A percentile compares a stretch with the other conserved stretches of the same genome.
These are phyloP conservation scores for Salmacisia buchloeana DNA, from an alignment of 1,284 basidiomycete species.

Conservation along the genomic window DNA sequence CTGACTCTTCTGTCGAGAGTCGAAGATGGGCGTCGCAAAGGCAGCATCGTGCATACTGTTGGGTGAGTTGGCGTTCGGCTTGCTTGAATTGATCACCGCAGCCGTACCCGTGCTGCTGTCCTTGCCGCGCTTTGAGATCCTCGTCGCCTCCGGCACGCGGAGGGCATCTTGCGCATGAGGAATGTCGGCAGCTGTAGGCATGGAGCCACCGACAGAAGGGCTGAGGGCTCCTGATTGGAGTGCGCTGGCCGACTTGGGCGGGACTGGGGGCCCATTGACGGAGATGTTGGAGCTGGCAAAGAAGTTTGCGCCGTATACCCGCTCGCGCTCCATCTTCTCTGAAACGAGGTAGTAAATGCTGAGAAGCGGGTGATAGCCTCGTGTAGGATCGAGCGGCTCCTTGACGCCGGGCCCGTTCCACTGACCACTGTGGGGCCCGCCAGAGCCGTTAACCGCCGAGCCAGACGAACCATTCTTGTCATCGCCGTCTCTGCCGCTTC, in stretches of 20 bases:
- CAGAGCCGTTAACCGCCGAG: background rate
- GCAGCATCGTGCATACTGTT: constrained; percentile 16
- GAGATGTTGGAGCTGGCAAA: constrained; percentile 85
- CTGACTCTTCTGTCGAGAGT: constrained; percentile 46
- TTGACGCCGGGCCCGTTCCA: constrained; percentile 18
- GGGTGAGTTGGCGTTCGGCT: constrained; percentile 19
- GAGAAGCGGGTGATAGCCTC: constrained; percentile 87
- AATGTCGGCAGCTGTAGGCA: constrained; percentile 49
- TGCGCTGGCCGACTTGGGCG: constrained; percentile 15
- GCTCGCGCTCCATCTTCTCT: constrained; percentile 90
- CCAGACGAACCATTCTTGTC: constrained; percentile 14
- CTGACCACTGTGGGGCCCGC: background rate
- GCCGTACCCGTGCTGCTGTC: constrained; percentile 12
- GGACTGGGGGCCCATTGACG: constrained; percentile 30
- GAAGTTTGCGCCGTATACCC: constrained; percentile 83
- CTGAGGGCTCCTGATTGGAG: constrained; percentile 12
- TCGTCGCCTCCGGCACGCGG: constrained; percentile 41
- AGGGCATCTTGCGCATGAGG: constrained; percentile 36
- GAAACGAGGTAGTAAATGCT: constrained; percentile 93
- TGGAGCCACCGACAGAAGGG: constrained; percentile 19
- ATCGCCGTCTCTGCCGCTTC: background rate
- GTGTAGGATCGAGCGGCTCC: constrained; percentile 70
- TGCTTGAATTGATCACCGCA: constrained; percentile 10
- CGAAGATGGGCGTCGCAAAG: constrained; percentile 46
- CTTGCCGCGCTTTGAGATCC: constrained; percentile 36